phyloP scores from a whole-genome alignment of 441 rosid genomes.

The Geranium incanum region DNA sequence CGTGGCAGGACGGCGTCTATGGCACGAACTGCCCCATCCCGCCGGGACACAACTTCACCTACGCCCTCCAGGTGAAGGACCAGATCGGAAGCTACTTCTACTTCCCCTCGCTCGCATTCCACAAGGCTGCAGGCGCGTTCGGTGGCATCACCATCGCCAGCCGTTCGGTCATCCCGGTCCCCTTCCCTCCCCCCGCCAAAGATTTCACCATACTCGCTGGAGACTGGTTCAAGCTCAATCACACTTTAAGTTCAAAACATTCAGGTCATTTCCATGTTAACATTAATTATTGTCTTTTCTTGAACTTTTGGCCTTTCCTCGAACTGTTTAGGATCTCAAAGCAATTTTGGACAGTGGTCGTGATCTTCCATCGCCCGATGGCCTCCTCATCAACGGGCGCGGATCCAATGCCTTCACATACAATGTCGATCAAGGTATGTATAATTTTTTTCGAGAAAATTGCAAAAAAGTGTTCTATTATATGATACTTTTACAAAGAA shows the following conservation, averaged over 20 bases:
- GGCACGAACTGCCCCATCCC: conserved; percentile 8
- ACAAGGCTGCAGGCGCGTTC: conserved; percentile 2
- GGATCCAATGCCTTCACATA: neutral
- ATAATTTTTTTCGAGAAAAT: too few species aligned
- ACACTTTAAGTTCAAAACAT: conserved; percentile 41
- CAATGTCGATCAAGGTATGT: neutral
- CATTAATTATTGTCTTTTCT: neutral
- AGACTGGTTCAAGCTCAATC: conserved; percentile 75
- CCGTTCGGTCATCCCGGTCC: conserved; percentile 78
- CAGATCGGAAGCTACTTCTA: conserved; percentile 1
- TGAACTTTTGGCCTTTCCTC: neutral
- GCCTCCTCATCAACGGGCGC: neutral
- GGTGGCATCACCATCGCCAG: conserved; percentile 55
- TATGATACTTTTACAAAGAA: too few species aligned
- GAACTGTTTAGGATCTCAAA: neutral
- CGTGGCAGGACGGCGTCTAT: neutral
- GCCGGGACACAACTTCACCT: neutral
- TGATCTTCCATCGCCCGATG: neutral
- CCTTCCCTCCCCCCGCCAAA: conserved; percentile 63
- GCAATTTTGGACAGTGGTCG: neutral
- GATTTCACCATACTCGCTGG: conserved; percentile 81
- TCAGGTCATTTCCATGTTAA: neutral
- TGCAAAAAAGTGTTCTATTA: too few species aligned
- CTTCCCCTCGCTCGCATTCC: neutral
- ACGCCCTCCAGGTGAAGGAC: neutral